A percentile compares a stretch with the other conserved stretches of the same genome.
These are phyloP conservation scores for Chaetomidium leptoderma DNA, from an alignment of 495 filamentous ascomycete species.

Conservation along the genomic window DNA sequence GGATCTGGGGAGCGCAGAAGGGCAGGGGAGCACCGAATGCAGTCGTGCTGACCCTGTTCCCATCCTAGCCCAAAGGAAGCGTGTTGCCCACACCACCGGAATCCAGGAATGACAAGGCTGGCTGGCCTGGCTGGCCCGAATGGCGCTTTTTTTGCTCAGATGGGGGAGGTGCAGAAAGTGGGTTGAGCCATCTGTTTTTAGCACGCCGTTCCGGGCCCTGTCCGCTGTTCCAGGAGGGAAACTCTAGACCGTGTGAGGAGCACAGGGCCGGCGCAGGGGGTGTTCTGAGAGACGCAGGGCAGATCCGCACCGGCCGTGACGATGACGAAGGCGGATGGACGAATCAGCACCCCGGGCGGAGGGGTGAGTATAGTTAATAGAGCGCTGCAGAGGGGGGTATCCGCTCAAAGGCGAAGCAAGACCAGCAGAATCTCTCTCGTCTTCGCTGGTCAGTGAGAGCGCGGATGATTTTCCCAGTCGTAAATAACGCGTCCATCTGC, in stretches of 20 bases:
- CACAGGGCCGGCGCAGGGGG: constrained; percentile 19
- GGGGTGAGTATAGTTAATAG: constrained; percentile 27
- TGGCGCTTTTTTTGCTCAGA: constrained; percentile 18
- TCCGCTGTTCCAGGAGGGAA: constrained; percentile 29
- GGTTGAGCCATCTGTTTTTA: constrained; percentile 25
- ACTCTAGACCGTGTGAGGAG: constrained; percentile 27
- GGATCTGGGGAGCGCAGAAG: constrained; percentile 12
- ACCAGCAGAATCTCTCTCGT: background rate
- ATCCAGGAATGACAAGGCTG: constrained; percentile 19
- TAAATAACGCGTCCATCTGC: background rate
- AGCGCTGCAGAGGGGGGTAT: background rate
- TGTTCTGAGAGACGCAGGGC: constrained; percentile 24
- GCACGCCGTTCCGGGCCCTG: constrained; percentile 23
- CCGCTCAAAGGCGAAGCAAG: background rate
- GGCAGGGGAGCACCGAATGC: constrained; percentile 8
- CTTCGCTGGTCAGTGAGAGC: background rate
- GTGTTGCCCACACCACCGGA: constrained; percentile 27
- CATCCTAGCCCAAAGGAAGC: background rate
- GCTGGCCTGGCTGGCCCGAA: constrained; percentile 10
- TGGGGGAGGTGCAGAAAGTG: constrained; percentile 17
- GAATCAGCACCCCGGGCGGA: constrained; percentile 17
- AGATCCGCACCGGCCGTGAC: constrained; percentile 22
- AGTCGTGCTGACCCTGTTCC: background rate
- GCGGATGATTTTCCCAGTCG: background rate
- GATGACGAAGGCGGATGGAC: constrained; percentile 14